Conservation (phyloP, 306 rosid genomes). For the Corylus heterophylla region DNA sequence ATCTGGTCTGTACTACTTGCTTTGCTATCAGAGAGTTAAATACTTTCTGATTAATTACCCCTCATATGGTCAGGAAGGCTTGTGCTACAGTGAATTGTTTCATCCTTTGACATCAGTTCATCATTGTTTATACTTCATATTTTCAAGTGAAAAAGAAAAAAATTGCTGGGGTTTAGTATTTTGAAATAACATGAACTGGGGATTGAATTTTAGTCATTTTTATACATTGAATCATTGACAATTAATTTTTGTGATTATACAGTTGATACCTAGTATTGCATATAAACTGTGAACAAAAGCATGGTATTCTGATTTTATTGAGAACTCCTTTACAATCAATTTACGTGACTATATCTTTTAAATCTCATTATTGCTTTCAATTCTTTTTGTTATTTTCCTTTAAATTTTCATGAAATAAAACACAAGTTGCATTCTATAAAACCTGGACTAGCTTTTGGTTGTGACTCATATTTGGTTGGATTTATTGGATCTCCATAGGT, state of each 20-base stretch:
- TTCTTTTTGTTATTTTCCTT: neutral
- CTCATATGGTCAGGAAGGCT: neutral
- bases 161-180: neutral
- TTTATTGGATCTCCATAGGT: slow-evolving; percentile 63
- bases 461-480: slow-evolving; percentile 40
- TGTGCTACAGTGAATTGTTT: neutral
- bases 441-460: slow-evolving; percentile 13
- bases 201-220: slow-evolving; percentile 1
- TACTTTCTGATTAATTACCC: neutral
- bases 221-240: slow-evolving; percentile 3
- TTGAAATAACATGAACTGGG: slow-evolving; percentile 7
- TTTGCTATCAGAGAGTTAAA: neutral
- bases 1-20: neutral
- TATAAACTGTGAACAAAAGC: neutral
- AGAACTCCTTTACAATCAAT: neutral
- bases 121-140: neutral
- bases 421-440: neutral
- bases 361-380: neutral
- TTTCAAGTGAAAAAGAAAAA: neutral
- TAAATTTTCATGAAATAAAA: neutral
- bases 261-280: neutral
- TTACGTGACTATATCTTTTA: neutral
- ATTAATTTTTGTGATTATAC: neutral
- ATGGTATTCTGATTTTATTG: neutral
- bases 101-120: neutral